Evolutionary conservation across 2,329 filamentous ascomycete genomes (phyloP), one percentile per base, ranked within the genome.

Genomic region (Venturia aucupariae): DNA sequence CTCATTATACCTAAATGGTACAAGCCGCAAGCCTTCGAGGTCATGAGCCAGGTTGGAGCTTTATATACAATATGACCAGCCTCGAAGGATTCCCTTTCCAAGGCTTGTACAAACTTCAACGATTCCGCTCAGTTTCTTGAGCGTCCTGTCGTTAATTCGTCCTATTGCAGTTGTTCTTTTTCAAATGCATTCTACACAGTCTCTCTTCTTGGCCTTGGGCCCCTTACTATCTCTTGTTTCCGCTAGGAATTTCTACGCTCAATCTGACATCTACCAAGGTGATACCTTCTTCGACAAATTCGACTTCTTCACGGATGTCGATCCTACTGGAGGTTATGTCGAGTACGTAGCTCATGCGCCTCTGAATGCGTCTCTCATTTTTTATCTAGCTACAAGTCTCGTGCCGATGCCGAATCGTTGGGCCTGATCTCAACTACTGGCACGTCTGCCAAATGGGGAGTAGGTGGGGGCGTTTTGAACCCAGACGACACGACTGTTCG

Each of bases 271-370:
- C 60, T 67, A 66, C 61, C 32, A 57, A 22, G 55, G 55, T 32
- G 13, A 27, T 27, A 60, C 57, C 6, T 63, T 67, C 42, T 66
- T 67, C 32, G 41, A 60, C 35, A 39, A 61, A 22, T 67, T 67
- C 24, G 41, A 66, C 32, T 67, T 67, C 46, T 67, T 66, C 44
- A 55, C 65, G 2, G 60, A 32, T 32, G 51, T 17, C 24, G 65
- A 67, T 61, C 57, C 65, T 22, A 66, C 65, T 39, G 24, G 46
- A 13, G 65, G 65, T 54, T 67, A 42, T 48, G 65, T 67, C 19
- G 54, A 67, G 39, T 66, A 64, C 4, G 38, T 66, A 27, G 38
- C 6, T 22, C 35, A 35, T 8, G 5, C 15, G 4, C 10, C 51
- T 38, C 59, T 60, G 17, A 54, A 24, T 17, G 10, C 17, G 11